Conservation (phyloP, 257 asterid species). For the Solanum piurae region DNA sequence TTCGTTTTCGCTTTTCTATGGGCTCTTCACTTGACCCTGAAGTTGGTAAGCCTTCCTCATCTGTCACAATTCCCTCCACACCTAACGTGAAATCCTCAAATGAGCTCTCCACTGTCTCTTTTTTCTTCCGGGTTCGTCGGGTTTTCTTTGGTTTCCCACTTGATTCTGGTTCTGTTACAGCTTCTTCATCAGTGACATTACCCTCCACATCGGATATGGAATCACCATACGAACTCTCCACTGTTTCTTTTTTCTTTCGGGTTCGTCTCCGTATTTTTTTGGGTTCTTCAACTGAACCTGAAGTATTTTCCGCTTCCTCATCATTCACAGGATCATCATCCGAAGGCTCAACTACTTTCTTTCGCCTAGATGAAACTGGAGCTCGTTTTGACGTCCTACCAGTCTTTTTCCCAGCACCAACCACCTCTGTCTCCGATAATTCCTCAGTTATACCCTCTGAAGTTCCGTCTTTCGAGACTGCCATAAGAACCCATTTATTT, state of each 20-base stretch:
- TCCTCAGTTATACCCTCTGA: conserved; percentile 29
- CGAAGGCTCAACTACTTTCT: conserved; percentile 12
- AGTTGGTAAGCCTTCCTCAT: conserved; percentile 26
- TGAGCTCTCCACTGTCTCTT: conserved; percentile 14
- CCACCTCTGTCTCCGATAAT: conserved; percentile 35
- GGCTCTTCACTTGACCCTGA: conserved; percentile 24
- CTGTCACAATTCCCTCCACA: conserved; percentile 15
- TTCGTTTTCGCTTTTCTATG: conserved; percentile 27
- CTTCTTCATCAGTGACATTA: conserved; percentile 29
- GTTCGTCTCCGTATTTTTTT: conserved; percentile 37
- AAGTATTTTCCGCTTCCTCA: conserved; percentile 18
- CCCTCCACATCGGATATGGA: conserved; percentile 15
- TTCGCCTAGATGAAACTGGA: conserved; percentile 42
- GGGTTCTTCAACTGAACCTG: conserved; percentile 23
- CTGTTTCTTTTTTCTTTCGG: conserved; percentile 36
- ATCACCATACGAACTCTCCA: conserved; percentile 23
- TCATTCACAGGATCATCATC: conserved; percentile 23
- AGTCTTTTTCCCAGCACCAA: conserved; percentile 30
- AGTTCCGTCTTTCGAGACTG: conserved; percentile 34
- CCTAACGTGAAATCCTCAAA: conserved; percentile 21
- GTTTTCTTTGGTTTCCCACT: conserved; percentile 28
- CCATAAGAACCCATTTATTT: conserved; percentile 31
- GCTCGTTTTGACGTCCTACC: conserved; percentile 38
- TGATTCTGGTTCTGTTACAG: conserved; percentile 18
- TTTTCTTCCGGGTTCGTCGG: conserved; percentile 43